Conservation (phyloP, 495 filamentous ascomycete genomes). For the Arthonia radiata region DNA sequence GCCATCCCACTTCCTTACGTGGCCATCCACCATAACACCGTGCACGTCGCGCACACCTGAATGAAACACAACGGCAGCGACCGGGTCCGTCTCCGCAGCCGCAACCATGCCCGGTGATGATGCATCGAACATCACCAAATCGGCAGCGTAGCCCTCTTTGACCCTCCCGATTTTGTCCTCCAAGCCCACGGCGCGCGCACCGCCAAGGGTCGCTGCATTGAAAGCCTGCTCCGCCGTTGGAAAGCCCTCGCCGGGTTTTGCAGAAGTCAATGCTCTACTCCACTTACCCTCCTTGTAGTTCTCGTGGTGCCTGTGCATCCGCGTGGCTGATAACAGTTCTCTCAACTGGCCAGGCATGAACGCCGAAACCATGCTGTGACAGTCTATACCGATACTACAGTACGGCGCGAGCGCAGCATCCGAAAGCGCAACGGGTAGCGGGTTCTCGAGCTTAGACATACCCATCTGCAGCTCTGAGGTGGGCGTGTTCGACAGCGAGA, state of each 20-base stretch:
- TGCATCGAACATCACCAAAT: conserved; percentile 21
- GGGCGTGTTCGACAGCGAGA: conserved; percentile 16
- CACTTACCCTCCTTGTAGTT: conserved; percentile 10
- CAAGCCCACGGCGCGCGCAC: conserved; percentile 20
- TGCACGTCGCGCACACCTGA: conserved; percentile 19
- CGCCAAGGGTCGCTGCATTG: conserved; percentile 22
- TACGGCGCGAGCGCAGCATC: too few relatives aligned
- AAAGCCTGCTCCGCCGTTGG: conserved; percentile 21
- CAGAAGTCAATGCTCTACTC: too few relatives aligned
- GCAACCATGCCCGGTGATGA: conserved; percentile 19
- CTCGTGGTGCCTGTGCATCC: conserved; percentile 11
- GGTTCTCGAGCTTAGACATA: too few relatives aligned
- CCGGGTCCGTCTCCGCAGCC: conserved; percentile 17
- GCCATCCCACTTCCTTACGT: conserved; percentile 15
- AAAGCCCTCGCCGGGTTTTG: conserved; percentile 10
- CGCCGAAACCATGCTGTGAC: conserved; percentile 18
- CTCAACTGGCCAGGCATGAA: conserved; percentile 22
- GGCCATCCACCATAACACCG: conserved; percentile 23
- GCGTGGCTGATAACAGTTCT: conserved; percentile 18
- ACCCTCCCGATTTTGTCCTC: conserved; percentile 20
- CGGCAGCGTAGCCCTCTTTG: conserved; percentile 20
- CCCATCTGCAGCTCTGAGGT: conserved; percentile 21
- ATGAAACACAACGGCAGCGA: conserved; percentile 23
- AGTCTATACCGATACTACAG: conserved; percentile 26
- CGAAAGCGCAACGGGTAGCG: too few relatives aligned